A percentile compares a stretch with the other conserved stretches of the same genome.
These are phyloP conservation scores for Obelidium mucronatum DNA, from an alignment of 192 early-diverging fungal genomes.

Conservation along the genomic window DNA sequence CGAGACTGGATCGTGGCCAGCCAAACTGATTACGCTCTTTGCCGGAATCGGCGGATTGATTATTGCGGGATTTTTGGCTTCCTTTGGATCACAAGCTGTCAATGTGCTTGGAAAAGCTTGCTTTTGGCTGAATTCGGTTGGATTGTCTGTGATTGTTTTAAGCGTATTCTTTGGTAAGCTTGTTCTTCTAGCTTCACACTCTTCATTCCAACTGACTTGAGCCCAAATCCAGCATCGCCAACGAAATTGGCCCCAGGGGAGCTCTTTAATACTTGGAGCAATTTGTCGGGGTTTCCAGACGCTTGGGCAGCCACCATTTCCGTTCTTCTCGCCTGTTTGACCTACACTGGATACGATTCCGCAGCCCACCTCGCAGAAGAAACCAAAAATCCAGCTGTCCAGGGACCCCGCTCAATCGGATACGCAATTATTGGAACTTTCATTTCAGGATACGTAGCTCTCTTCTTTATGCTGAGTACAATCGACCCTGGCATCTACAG, in stretches of 20 bases:
- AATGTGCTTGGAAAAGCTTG: slow-evolving; percentile 27
- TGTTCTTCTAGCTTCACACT: neutral
- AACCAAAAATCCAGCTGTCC: slow-evolving; percentile 27
- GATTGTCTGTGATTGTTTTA: slow-evolving; percentile 25
- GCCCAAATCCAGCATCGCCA: slow-evolving; percentile 13
- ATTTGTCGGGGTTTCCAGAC: slow-evolving; percentile 35
- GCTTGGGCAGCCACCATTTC: slow-evolving; percentile 34
- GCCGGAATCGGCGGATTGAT: slow-evolving; percentile 1
- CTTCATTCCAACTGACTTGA: neutral
- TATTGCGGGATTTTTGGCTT: slow-evolving; percentile 10
- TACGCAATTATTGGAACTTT: slow-evolving; percentile 31
- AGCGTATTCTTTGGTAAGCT: slow-evolving; percentile 25
- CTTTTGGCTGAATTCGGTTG: slow-evolving; percentile 35
- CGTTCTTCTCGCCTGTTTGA: slow-evolving; percentile 34
- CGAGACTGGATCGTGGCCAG: neutral
- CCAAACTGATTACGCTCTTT: slow-evolving; percentile 24
- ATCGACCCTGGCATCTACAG: slow-evolving; percentile 13
- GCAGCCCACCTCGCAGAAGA: slow-evolving; percentile 40
- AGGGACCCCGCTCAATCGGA: slow-evolving; percentile 24
- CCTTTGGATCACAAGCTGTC: slow-evolving; percentile 15
- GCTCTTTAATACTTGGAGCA: slow-evolving; percentile 33
- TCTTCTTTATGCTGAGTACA: slow-evolving; percentile 33
- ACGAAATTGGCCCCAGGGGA: slow-evolving; percentile 10
- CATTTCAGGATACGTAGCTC: slow-evolving; percentile 34
- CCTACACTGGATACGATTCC: slow-evolving; percentile 37